A percentile compares a stretch with the other conserved stretches of the same genome.
These are phyloP conservation scores for Nicotiana tomentosiformis DNA, from an alignment of 257 asterid species.

Conservation along the genomic window DNA sequence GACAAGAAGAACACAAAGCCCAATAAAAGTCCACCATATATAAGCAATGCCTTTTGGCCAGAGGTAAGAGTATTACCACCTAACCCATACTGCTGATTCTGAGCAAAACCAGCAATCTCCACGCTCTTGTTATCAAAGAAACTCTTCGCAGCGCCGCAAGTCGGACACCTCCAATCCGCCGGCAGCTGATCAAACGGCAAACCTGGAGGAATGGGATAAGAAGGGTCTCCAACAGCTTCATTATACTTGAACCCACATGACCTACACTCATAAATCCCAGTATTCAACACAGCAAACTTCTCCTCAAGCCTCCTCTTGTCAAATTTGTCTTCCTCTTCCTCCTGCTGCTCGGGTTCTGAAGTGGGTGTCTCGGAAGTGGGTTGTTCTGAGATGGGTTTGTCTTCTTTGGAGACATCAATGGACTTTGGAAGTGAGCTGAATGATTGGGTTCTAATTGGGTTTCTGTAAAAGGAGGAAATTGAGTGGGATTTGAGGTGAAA, in stretches of 20 bases:
- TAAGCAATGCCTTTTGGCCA: constrained; percentile 84
- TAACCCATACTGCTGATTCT: constrained; percentile 96
- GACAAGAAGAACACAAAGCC: constrained; percentile 79
- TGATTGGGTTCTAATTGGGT: constrained; percentile 9
- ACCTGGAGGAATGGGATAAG: constrained; percentile 92
- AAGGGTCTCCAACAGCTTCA: constrained; percentile 61
- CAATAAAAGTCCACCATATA: constrained; percentile 66
- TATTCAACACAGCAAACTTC: constrained; percentile 86
- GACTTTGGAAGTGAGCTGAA: constrained; percentile 27
- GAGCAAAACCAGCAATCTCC: constrained; percentile 90
- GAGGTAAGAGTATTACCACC: constrained; percentile 89
- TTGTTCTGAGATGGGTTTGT: constrained; percentile 37
- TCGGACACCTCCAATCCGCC: constrained; percentile 92
- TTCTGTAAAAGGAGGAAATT: constrained; percentile 20
- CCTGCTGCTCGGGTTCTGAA: constrained; percentile 23
- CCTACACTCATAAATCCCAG: constrained; percentile 78
- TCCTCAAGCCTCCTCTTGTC: constrained; percentile 64
- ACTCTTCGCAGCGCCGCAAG: constrained; percentile 88
- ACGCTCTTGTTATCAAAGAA: constrained; percentile 83
- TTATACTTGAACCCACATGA: constrained; percentile 77
- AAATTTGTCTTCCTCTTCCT: constrained; percentile 10
- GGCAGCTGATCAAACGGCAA: constrained; percentile 72
- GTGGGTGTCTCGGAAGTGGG: constrained; percentile 18
- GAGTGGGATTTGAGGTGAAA: constrained; percentile 29
- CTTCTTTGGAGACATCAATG: constrained; percentile 79